A percentile compares a stretch with the other conserved stretches of the same genome.
Evolutionary conservation across 768 basidiomycete genomes (phyloP).

Genomic region (Serendipita sp.): DNA sequence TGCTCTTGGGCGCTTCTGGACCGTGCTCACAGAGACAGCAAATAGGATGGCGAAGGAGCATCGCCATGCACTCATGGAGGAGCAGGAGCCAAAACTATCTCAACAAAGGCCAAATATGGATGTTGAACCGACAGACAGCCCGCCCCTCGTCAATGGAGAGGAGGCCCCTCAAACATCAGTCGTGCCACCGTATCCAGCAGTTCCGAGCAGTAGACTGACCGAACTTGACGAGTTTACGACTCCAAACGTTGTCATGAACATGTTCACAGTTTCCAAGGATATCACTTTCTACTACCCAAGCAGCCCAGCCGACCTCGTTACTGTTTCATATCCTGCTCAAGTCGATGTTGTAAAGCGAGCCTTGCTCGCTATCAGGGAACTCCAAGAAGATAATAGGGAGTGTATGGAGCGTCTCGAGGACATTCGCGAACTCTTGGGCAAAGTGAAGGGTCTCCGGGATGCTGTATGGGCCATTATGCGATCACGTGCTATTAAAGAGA

Average conservation of each 20-base stretch:
- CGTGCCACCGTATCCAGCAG: neutral
- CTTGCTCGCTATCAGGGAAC: constrained; percentile 52
- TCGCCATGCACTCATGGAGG: neutral
- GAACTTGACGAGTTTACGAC: constrained; percentile 41
- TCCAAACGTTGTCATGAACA: constrained; percentile 37
- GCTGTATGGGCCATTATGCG: constrained; percentile 64
- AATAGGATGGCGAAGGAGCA: constrained; percentile 2
- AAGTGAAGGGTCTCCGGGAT: constrained; percentile 53
- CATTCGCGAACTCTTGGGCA: constrained; percentile 66
- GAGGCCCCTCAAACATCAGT: neutral
- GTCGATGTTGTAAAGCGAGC: constrained; percentile 59
- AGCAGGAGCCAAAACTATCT: neutral
- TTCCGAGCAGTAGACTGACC: constrained; percentile 25
- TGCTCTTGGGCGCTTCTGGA: constrained; percentile 68
- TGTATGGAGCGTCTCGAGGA: constrained; percentile 75
- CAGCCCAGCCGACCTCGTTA: constrained; percentile 25
- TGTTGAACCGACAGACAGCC: neutral
- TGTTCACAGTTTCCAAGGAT: constrained; percentile 46
- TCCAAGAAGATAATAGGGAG: constrained; percentile 76
- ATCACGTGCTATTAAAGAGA: constrained; percentile 53
- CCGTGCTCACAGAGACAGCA: constrained; percentile 46
- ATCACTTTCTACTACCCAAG: constrained; percentile 44
- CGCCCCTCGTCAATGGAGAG: constrained; percentile 19
- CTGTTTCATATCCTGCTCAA: constrained; percentile 36
- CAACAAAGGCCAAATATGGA: constrained; percentile 5